Percentiles rank a stretch among this genome's conserved stretches.
Conservation (phyloP, 352 stramenopile genomes). For the Pythium plurisporium region DNA sequence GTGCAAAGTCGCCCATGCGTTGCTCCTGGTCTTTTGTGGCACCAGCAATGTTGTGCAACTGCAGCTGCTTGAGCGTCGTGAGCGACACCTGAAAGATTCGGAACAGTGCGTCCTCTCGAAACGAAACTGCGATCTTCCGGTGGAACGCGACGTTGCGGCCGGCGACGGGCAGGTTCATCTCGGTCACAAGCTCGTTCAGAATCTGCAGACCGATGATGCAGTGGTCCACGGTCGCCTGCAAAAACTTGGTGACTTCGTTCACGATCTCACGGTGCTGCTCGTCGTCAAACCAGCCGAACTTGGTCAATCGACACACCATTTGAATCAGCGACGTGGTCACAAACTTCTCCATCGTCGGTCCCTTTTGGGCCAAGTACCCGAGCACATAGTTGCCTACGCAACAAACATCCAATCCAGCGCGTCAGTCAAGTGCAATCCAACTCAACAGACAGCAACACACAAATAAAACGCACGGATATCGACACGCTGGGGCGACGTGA, state of each 20-base stretch:
- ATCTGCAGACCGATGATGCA: conserved; percentile 98
- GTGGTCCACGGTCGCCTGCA: conserved; percentile 96
- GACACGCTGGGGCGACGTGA: conserved; percentile 81
- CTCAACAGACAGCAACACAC: neutral
- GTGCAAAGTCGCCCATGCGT: conserved; percentile 91
- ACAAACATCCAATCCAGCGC: neutral
- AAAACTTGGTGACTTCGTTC: conserved; percentile 97
- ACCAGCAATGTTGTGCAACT: conserved; percentile 85
- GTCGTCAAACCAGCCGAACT: conserved; percentile 99
- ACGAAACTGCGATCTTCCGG: conserved; percentile 97
- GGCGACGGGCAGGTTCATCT: conserved; percentile 95
- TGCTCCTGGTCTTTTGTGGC: conserved; percentile 85
- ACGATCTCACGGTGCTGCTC: conserved; percentile 95
- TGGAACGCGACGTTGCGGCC: conserved; percentile 96
- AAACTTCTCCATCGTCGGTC: conserved; percentile 92
- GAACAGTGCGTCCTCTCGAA: conserved; percentile 95
- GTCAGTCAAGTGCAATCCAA: neutral
- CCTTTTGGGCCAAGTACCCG: conserved; percentile 95
- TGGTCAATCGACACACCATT: conserved; percentile 97
- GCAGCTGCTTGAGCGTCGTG: conserved; percentile 94
- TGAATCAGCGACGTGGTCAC: conserved; percentile 95
- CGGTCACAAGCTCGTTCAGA: conserved; percentile 96
- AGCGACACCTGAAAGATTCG: conserved; percentile 95
- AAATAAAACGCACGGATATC: conserved; percentile 81
- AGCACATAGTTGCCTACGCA: conserved; percentile 95